Percentiles rank a stretch among this genome's conserved stretches.
Evolutionary conservation across 106 monocot genomes (phyloP).

Genomic region (Phalaenopsis aphrodite): DNA sequence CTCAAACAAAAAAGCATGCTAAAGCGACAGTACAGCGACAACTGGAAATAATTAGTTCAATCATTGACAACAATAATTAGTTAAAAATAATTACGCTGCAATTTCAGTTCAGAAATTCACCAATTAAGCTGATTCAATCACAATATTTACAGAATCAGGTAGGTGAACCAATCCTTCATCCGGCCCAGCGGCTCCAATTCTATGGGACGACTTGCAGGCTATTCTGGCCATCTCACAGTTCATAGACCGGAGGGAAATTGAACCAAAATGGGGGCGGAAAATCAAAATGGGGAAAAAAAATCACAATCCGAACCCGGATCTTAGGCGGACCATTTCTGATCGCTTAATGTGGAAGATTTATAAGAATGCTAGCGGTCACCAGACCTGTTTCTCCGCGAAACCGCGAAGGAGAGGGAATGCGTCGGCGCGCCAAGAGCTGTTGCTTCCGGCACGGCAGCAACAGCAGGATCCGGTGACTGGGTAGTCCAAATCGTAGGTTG

Average conservation of each 20-base stretch:
- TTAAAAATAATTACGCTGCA: background rate
- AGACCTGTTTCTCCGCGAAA: background rate
- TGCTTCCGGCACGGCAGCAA: constrained; percentile 5
- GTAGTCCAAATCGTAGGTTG: background rate
- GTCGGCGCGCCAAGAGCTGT: background rate
- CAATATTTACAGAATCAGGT: background rate
- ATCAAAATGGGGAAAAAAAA: background rate
- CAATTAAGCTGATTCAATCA: background rate
- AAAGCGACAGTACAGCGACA: too few relatives aligned
- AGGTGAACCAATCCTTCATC: background rate
- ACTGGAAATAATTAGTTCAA: too few relatives aligned
- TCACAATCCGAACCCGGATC: background rate
- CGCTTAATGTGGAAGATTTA: background rate
- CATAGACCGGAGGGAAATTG: background rate
- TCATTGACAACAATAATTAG: too few relatives aligned
- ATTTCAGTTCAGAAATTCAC: background rate
- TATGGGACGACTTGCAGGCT: constrained; percentile 2
- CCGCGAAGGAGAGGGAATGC: constrained; percentile 7
- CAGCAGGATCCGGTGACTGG: background rate
- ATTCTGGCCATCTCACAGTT: constrained; percentile 1
- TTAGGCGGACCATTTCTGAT: background rate
- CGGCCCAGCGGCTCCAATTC: background rate
- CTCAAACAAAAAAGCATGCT: too few relatives aligned
- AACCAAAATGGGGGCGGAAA: background rate
- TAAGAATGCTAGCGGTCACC: background rate